Percentiles rank a stretch among this genome's conserved stretches.
Conservation (phyloP, 1,139 yeast species). For the Blastobotrys capitulatus region DNA sequence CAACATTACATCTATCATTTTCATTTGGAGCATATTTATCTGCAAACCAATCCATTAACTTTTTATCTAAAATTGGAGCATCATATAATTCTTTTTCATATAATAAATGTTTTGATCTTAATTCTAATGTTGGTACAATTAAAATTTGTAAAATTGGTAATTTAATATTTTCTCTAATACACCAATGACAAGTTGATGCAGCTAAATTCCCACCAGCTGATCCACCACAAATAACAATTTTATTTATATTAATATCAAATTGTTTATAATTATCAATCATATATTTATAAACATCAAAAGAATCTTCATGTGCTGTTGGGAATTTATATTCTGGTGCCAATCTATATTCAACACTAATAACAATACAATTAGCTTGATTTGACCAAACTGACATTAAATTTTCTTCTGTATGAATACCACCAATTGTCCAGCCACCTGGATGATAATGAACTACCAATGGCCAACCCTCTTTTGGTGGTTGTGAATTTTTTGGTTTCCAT, state of each 20-base stretch:
- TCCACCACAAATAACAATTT: conserved; percentile 39
- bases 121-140: conserved; percentile 36
- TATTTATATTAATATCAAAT: conserved; percentile 33
- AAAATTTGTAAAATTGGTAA: conserved; percentile 38
- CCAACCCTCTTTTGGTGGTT: conserved; percentile 11
- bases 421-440: conserved; percentile 14
- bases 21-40: conserved; percentile 6
- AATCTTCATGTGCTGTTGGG: conserved; percentile 47
- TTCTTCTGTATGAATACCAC: conserved; percentile 5
- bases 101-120: not conserved
- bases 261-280: conserved; percentile 17
- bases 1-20: conserved; percentile 32
- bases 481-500: not conserved
- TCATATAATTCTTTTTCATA: not conserved
- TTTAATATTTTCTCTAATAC: not conserved
- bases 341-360: conserved; percentile 36
- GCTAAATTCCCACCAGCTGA: conserved; percentile 45
- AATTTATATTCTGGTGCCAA: conserved; percentile 46
- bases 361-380: conserved; percentile 9
- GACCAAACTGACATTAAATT: conserved; percentile 9
- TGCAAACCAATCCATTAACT: conserved; percentile 7
- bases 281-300: conserved; percentile 34
- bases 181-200: conserved; percentile 22
- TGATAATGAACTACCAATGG: conserved; percentile 11
- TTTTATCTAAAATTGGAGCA: not conserved